These are phyloP conservation scores for Pichia paraexigua DNA, from an alignment of 805 yeast species.

Conservation along the genomic window DNA sequence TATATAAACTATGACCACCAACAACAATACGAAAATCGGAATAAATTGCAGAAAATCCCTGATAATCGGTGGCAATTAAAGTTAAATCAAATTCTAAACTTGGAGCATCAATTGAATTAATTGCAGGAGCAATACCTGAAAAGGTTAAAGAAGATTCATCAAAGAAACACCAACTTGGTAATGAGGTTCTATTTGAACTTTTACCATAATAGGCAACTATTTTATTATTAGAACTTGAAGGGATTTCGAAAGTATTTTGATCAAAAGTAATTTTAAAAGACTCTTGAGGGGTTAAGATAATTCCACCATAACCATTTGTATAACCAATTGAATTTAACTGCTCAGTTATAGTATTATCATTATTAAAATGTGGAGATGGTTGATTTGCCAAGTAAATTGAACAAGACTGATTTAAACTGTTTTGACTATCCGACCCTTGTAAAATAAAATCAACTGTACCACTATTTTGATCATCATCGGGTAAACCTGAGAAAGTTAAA, in stretches of 20 bases:
- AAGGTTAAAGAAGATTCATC: conserved; percentile 56
- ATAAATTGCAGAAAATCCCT: conserved; percentile 64
- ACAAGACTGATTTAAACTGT: conserved; percentile 43
- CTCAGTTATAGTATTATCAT: conserved; percentile 34
- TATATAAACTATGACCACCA: conserved; percentile 82
- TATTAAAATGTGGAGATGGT: conserved; percentile 44
- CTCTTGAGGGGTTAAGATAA: conserved; percentile 66
- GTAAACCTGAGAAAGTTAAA: conserved; percentile 64
- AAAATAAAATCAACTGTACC: conserved; percentile 46
- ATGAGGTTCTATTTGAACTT: conserved; percentile 73
- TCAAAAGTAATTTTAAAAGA: conserved; percentile 60
- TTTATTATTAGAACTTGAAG: conserved; percentile 35
- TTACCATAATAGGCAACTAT: conserved; percentile 72
- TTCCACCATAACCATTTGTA: conserved; percentile 69
- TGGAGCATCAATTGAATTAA: conserved; percentile 83
- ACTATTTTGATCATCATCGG: conserved; percentile 24
- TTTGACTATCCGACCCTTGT: conserved; percentile 56
- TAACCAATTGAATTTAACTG: conserved; percentile 59
- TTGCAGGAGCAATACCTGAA: conserved; percentile 82
- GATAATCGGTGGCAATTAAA: conserved; percentile 71
- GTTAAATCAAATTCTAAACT: conserved; percentile 61
- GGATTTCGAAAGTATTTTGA: conserved; percentile 45
- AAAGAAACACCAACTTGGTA: conserved; percentile 85
- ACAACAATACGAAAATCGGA: conserved; percentile 65
- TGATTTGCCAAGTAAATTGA: conserved; percentile 44